A percentile compares a stretch with the other conserved stretches of the same genome.
Evolutionary conservation across 129 eudicot genomes (phyloP).

Genomic region (Escallonia rubra): DNA sequence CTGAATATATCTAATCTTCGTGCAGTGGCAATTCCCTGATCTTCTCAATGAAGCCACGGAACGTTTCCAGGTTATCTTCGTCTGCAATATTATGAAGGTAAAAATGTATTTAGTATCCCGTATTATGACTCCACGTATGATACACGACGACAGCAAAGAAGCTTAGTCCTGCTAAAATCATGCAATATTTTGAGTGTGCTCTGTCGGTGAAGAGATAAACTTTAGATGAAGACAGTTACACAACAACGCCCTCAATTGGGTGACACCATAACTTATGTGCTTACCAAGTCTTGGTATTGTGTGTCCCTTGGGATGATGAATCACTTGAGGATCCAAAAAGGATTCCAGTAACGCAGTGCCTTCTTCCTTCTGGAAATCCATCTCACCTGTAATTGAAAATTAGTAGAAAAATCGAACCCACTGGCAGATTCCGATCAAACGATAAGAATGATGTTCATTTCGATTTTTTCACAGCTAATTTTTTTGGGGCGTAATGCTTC

Average conservation of each 20-base stretch:
- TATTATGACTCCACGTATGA: too few species aligned
- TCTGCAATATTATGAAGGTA: neutral
- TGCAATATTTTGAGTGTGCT: too few species aligned
- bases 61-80: slow-evolving; percentile 17
- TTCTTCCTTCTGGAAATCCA: slow-evolving; percentile 18
- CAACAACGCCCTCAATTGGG: too few species aligned
- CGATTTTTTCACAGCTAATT: too few species aligned
- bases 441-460: too few species aligned
- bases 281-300: slow-evolving; percentile 7
- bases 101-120: neutral
- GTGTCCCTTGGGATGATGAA: slow-evolving; percentile 25
- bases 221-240: too few species aligned
- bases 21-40: neutral
- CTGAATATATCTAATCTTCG: neutral
- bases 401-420: too few species aligned
- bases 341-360: slow-evolving; percentile 21
- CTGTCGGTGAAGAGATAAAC: too few species aligned
- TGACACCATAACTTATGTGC: neutral
- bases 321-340: slow-evolving; percentile 21
- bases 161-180: too few species aligned
- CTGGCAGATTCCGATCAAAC: too few species aligned
- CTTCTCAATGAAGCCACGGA: slow-evolving; percentile 15
- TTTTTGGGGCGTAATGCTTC: too few species aligned
- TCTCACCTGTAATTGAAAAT: slow-evolving; percentile 11
- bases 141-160: too few species aligned